Conservation (phyloP, 371 early-diverging fungal genomes). For the Mucor lusitanicus region DNA sequence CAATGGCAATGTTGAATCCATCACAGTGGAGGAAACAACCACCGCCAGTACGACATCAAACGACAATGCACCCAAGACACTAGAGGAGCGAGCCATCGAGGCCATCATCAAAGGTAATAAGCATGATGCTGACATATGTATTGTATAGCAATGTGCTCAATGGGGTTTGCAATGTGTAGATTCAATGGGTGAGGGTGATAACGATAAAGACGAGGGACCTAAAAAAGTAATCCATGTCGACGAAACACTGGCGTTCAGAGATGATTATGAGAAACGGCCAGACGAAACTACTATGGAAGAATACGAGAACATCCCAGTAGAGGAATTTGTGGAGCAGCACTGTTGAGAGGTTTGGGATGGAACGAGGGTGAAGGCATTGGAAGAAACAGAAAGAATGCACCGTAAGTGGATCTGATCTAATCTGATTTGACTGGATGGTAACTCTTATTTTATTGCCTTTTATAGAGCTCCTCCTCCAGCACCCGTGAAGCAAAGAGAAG, state of each 20-base stretch:
- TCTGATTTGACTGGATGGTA: background rate
- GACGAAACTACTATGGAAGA: conserved; percentile 75
- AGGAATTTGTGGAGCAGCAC: conserved; percentile 88
- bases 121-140: too few species aligned
- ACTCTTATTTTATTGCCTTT: background rate
- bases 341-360: conserved; percentile 94
- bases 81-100: conserved; percentile 61
- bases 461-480: conserved; percentile 40
- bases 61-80: conserved; percentile 32
- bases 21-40: conserved; percentile 5
- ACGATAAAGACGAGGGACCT: conserved; percentile 49
- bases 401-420: conserved; percentile 23
- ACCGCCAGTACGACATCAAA: conserved; percentile 5
- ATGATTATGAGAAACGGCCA: conserved; percentile 50
- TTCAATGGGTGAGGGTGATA: conserved; percentile 41
- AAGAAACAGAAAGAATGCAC: conserved; percentile 37
- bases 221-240: conserved; percentile 46
- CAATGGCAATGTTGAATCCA: background rate
- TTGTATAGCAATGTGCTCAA: background rate
- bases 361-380: conserved; percentile 74
- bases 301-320: conserved; percentile 85
- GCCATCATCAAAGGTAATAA: conserved; percentile 53
- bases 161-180: conserved; percentile 28
- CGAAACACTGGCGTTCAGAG: conserved; percentile 54
- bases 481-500: conserved; percentile 63